Base-by-base conservation (phyloP, 805 yeast species). In the Monosporozyma unispora region DNA sequence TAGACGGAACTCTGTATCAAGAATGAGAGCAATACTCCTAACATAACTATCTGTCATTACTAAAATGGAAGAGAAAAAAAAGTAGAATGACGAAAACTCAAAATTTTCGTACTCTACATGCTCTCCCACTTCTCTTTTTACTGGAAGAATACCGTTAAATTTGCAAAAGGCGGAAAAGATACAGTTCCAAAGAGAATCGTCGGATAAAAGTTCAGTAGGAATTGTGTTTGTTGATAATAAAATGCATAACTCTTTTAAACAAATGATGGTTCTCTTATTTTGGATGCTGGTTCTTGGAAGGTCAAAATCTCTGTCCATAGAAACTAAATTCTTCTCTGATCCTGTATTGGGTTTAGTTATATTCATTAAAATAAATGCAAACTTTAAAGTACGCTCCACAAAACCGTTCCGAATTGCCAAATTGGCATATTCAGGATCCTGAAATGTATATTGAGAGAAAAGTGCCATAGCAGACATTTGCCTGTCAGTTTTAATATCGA, bases 21-120 rank as follows among this genome's bases (percentile, higher is more conserved):
- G 47, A 2, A 63, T 39, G 12, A 59, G 48, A 2, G 67, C 54
- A 16, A 64, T 53, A 41, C 64, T 59, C 28, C 68, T 54, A 10
- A 61, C 48, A 46, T 60, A 64, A 9, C 66, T 62, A 53, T 64
- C 69, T 10, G 61, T 52, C 62, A 64, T 57, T 10, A 62, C 57
- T 16, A 64, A 45, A 28, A 64, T 54, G 3, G 68, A 62, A 1
- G 66, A 59, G 41, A 63, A 63, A 49, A 58, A 61, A 46, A 60
- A 62, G 46, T 56, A 64, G 50, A 54, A 64, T 4, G 66, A 57
- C 18, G 70, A 63, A 73, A 90, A 93, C 47, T 87, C 91, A 29
- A 86, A 87, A 43, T 81, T 82, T 61, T 91, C 99, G 62, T 85
- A 93, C 61, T 90, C 96, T 9, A 91, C 89, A 64, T 91, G 99